Evolutionary conservation across 768 basidiomycete genomes (phyloP).

Genomic region (Amanita exitialis): DNA sequence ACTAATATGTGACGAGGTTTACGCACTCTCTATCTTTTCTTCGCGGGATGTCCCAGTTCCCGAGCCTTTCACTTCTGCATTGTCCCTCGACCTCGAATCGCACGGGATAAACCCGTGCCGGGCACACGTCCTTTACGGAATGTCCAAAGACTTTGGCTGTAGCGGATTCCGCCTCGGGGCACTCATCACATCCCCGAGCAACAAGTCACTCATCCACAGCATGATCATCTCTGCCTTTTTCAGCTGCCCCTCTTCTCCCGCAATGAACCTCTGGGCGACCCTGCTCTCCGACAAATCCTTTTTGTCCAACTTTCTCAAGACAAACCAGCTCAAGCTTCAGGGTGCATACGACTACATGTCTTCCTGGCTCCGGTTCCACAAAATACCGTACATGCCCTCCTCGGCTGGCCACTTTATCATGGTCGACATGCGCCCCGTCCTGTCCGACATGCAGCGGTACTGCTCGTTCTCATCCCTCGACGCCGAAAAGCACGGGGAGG

Average conservation of each 20-base stretch:
- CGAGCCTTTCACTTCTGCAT: slow-evolving; percentile 13
- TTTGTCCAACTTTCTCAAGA: slow-evolving; percentile 11
- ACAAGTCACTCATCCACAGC: slow-evolving; percentile 10
- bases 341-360: slow-evolving; percentile 15
- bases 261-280: slow-evolving; percentile 14
- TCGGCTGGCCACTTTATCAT: slow-evolving; percentile 14
- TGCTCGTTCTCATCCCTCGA: background rate
- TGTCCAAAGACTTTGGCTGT: slow-evolving; percentile 21
- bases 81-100: slow-evolving; percentile 13
- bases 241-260: slow-evolving; percentile 13
- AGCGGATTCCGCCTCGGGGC: slow-evolving; percentile 18
- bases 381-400: slow-evolving; percentile 10
- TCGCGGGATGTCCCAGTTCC: slow-evolving; percentile 12
- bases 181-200: slow-evolving; percentile 10
- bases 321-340: slow-evolving; percentile 9
- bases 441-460: slow-evolving; percentile 5
- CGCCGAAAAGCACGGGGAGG: background rate
- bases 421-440: slow-evolving; percentile 9
- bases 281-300: slow-evolving; percentile 13
- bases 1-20: slow-evolving; percentile 21
- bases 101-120: slow-evolving; percentile 13
- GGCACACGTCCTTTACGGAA: slow-evolving; percentile 18
- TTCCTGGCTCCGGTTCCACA: slow-evolving; percentile 16
- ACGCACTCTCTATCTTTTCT: slow-evolving; percentile 15
- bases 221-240: slow-evolving; percentile 13